Evolutionary conservation across 768 basidiomycete species (phyloP).

Genomic region (Panaeolus papilionaceus): DNA sequence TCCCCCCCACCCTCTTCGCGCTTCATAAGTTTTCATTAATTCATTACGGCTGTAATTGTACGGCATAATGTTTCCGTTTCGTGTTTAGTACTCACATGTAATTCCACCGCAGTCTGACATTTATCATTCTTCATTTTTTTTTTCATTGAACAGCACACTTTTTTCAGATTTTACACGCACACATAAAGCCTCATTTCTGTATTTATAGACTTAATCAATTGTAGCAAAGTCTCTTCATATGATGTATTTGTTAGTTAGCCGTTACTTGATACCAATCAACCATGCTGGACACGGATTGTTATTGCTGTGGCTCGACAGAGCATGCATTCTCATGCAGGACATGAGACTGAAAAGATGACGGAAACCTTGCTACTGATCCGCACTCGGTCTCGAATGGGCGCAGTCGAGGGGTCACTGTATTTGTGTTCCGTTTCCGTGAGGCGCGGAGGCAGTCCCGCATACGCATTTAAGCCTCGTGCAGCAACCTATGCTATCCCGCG

Average conservation of each 20-base stretch:
- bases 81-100: slow-evolving; percentile 12
- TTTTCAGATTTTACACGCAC: neutral
- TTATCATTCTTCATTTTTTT: neutral
- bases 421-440: slow-evolving; percentile 11
- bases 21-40: slow-evolving; percentile 3
- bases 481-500: neutral
- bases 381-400: neutral
- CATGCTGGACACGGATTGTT: slow-evolving; percentile 5
- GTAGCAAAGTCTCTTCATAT: slow-evolving; percentile 10
- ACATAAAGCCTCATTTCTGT: slow-evolving; percentile 6
- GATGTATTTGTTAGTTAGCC: slow-evolving; percentile 12
- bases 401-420: slow-evolving; percentile 2
- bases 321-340: slow-evolving; percentile 11
- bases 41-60: slow-evolving; percentile 9
- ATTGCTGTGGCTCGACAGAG: neutral
- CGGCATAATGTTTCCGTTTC: slow-evolving; percentile 10
- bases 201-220: slow-evolving; percentile 11
- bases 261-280: slow-evolving; percentile 8
- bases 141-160: slow-evolving; percentile 4
- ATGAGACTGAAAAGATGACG: neutral
- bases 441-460: neutral
- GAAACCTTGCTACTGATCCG: neutral
- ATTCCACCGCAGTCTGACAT: slow-evolving; percentile 13
- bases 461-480: slow-evolving; percentile 6
- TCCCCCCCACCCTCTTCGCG: slow-evolving; percentile 12